These are phyloP conservation scores for Sclerotinia glacialis DNA, from an alignment of 2,329 filamentous ascomycete genomes.

Conservation along the genomic window DNA sequence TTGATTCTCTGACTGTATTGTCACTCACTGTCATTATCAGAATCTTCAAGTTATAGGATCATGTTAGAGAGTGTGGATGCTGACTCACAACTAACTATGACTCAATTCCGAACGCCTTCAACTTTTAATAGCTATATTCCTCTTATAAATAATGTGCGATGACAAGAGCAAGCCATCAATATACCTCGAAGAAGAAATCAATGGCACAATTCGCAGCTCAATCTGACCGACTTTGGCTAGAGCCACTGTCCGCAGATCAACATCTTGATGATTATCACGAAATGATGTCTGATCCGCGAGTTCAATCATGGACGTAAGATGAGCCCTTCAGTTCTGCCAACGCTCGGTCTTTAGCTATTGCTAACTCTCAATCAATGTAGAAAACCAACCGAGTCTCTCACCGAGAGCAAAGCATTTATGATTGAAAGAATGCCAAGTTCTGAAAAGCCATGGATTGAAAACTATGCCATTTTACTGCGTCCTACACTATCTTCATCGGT, in stretches of 20 bases:
- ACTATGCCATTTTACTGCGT: constrained; percentile 31
- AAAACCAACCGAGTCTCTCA: constrained; percentile 8
- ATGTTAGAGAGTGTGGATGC: background rate
- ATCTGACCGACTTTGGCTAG: constrained; percentile 30
- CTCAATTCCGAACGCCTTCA: background rate
- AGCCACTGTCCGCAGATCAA: constrained; percentile 26
- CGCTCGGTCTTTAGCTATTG: background rate
- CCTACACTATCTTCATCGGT: background rate
- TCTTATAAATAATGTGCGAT: background rate
- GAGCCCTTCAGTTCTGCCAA: too few species aligned
- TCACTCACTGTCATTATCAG: background rate
- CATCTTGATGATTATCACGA: constrained; percentile 30
- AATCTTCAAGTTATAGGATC: background rate
- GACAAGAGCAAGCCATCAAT: background rate
- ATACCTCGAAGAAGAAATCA: background rate
- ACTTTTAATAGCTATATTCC: background rate
- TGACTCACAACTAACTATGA: constrained; percentile 9
- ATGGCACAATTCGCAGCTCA: constrained; percentile 26
- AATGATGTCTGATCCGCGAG: constrained; percentile 22
- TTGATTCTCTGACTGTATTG: background rate
- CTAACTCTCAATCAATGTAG: background rate
- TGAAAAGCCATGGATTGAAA: constrained; percentile 27
- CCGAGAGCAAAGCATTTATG: constrained; percentile 22
- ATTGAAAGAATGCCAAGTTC: constrained; percentile 11
- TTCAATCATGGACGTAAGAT: constrained; percentile 27